Evolutionary conservation across 2,329 filamentous ascomycete species (phyloP).

Genomic region (Daldinia sp.): DNA sequence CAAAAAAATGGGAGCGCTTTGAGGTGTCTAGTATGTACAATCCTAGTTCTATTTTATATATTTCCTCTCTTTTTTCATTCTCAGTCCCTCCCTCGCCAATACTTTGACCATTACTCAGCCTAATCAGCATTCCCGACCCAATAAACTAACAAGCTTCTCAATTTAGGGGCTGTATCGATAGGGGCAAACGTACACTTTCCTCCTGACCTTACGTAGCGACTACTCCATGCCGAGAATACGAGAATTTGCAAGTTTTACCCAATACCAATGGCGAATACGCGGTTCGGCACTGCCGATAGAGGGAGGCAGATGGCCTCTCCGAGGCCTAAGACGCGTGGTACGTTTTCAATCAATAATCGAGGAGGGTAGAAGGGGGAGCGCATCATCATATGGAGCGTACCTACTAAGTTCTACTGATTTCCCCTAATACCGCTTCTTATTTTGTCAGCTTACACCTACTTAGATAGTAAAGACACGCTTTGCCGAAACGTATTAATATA

Average conservation of each 20-base stretch:
- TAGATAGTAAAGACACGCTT: conserved; percentile 86
- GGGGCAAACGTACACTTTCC: conserved; percentile 38
- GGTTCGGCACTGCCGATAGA: conserved; percentile 45
- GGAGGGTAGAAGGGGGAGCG: no score
- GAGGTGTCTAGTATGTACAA: conserved; percentile 39
- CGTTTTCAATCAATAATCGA: conserved; percentile 36
- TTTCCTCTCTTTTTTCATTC: background rate
- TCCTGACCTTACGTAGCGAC: conserved; percentile 31
- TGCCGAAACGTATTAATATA: conserved; percentile 95
- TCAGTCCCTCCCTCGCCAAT: background rate
- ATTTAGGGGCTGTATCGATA: conserved; percentile 37
- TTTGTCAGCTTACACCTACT: conserved; percentile 13
- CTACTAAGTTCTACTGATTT: background rate
- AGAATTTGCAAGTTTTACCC: conserved; percentile 24
- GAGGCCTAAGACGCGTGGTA: conserved; percentile 50
- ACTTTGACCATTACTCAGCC: background rate
- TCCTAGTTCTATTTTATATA: background rate
- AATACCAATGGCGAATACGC: conserved; percentile 46
- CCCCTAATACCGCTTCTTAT: conserved; percentile 27
- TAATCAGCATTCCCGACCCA: background rate
- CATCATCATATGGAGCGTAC: conserved; percentile 1
- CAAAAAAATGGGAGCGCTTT: conserved; percentile 47
- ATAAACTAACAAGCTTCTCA: conserved; percentile 9
- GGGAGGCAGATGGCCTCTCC: conserved; percentile 49
- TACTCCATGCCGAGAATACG: conserved; percentile 37